Evolutionary conservation across 2,329 filamentous ascomycete species (phyloP), one percentile per base, ranked within the genome.

Genomic region (Pseudohalonectria lignicola): DNA sequence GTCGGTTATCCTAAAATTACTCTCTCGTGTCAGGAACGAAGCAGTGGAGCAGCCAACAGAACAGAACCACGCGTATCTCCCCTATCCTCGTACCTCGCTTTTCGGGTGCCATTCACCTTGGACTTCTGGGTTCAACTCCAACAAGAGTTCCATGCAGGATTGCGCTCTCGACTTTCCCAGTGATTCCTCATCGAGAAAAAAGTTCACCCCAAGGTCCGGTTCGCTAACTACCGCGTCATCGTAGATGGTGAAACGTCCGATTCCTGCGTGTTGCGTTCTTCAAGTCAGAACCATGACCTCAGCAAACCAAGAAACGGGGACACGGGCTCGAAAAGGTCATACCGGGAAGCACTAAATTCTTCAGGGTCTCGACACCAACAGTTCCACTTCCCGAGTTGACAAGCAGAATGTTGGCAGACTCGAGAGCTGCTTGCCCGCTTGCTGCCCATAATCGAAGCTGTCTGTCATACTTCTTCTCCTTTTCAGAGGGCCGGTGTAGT

Each of bases 371-470:
- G 11, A 93, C 73, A 12, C 88, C 92, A 25, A 87, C 84, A 2
- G 87, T 84, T 9, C 90, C 90, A n/a, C 82, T 64, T 2, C 86
- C 83, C 1, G 82, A 85, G 60, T 94, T 95, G 43, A 98, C 66
- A 5, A 98, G 71, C 11, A 96, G 74, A n/a, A 98, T 80, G 48
- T 93, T 84, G 17, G 92, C 85, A 40, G 86, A 78, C 59, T 98
- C 93, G 2, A 98, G 71, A 13, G 88, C 90, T 47, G 82, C 74
- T 57, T 98, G 92, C 15, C 92, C 92, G 36, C 77, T 86, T 31
- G 90, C 87, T 44, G 88, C 93, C 92, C 92, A 98, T 12, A 98
- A 67, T 38, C 93, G 82, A 30, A 98, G 77, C 61, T 98, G 92
- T 38, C 92, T 79, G 59, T 98, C 92, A 63, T 98, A 98, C 55